Evolutionary conservation across 495 filamentous ascomycete genomes (phyloP).

Genomic region (Parmelia sp.): DNA sequence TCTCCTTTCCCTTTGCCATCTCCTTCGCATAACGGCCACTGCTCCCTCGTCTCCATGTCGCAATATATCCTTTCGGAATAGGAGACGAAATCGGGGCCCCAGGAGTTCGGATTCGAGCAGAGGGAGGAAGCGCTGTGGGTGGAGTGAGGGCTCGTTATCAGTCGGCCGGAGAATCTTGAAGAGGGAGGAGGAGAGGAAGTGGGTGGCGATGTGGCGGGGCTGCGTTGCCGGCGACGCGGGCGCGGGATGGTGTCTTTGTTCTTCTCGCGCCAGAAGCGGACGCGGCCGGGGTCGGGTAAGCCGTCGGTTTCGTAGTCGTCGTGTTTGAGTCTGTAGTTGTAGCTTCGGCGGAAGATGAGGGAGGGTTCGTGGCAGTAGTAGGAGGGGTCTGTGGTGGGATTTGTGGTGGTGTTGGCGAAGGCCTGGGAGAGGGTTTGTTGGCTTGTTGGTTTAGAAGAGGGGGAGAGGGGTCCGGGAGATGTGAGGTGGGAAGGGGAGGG

Average conservation of each 20-base stretch:
- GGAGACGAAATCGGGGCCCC: too few species aligned
- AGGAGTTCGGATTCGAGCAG: too few species aligned
- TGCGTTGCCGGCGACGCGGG: not conserved
- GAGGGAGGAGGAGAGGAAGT: too few species aligned
- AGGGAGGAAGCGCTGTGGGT: too few species aligned
- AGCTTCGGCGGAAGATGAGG: not conserved
- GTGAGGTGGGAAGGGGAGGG: too few species aligned
- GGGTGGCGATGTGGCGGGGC: too few species aligned
- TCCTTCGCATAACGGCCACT: not conserved
- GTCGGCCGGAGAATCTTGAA: too few species aligned
- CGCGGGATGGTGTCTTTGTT: not conserved
- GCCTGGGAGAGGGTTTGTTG: too few species aligned
- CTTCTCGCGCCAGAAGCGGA: not conserved
- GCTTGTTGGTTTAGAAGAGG: too few species aligned
- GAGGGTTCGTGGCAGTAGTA: not conserved
- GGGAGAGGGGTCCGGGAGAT: not conserved
- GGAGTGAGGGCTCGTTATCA: too few species aligned
- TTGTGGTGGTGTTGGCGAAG: not conserved
- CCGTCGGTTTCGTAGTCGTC: not conserved
- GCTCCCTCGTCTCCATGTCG: conserved; percentile 6
- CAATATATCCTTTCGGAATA: too few species aligned
- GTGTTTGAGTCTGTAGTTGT: not conserved
- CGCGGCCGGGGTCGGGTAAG: not conserved
- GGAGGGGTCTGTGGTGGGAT: conserved; percentile 1
- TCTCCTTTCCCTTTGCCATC: too few species aligned